Evolutionary conservation across 1,284 basidiomycete genomes (phyloP), one percentile per base, ranked within the genome.

Genomic region (Austroboletus novae-zelandiae): DNA sequence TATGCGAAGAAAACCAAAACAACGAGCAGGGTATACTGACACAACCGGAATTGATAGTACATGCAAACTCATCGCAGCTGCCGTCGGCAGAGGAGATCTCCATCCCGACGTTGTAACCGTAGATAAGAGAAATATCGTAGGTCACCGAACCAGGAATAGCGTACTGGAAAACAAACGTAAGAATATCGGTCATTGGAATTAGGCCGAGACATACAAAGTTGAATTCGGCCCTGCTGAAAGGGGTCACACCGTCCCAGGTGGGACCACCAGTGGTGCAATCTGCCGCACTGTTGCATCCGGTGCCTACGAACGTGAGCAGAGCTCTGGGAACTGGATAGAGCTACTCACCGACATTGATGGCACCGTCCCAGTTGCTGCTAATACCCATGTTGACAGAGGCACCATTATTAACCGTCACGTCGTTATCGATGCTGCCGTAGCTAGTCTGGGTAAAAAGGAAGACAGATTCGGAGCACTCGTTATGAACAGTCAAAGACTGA

Each of bases 71-170:
- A 15, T 66, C 55, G 17, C 66, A 68, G 34, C 49, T 35, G 2
- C 15, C 0, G 31, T 69, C 66, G 1, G 59, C 50, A 0, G 66
- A 68, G 14, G 67, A 68, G 13, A 68, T 71, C 46, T 69, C 14
- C 69, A 68, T 68, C 20, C 66, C 68, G 30, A 70, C 69, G 15
- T 70, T 68, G 55, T 71, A 71, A 0, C 66, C 69, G 13, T 71
- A 71, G 44, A 68, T 71, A 45, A 68, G 56, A 30, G 69, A 71
- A 36, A 68, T 70, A 40, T 71, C 69, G 23, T 68, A 68, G 31
- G 67, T 70, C n/a, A 68, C 69, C 23, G 57, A 27, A 44, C 61
- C 62, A 1, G 56, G 59, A 30, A 64, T 57, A 9, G 61, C 50
- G 17, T 43, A 52, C 59, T 62, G 43, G 5, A 23, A 25, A 31